phyloP scores from a whole-genome alignment of 345 rosid species.

The Sapria himalayana region DNA sequence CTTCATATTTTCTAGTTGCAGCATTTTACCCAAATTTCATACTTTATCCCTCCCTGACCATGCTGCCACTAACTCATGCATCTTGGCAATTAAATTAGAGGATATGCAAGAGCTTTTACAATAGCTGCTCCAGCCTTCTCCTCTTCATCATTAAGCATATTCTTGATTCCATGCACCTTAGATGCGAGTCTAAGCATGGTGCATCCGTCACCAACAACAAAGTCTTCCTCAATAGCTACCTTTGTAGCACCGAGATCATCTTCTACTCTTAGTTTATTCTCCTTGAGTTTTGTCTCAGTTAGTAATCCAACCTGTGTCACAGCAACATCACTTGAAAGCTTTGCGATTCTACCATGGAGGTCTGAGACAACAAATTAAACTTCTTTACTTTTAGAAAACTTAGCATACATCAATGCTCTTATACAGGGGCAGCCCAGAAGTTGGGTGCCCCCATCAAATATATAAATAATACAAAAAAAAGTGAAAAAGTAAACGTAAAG shows the following conservation, averaged over 20 bases:
- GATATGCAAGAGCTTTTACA: constrained; percentile 78
- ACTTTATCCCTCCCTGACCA: constrained; percentile 73
- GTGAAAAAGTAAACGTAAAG: too few relatives aligned
- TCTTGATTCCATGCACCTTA: constrained; percentile 58
- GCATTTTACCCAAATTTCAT: constrained; percentile 65
- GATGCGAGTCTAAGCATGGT: constrained; percentile 55
- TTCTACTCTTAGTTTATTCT: constrained; percentile 91
- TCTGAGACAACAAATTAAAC: too few relatives aligned
- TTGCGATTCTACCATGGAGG: background rate
- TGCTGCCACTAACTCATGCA: constrained; percentile 90
- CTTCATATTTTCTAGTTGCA: constrained; percentile 85
- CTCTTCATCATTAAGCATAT: constrained; percentile 56
- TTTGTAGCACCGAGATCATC: constrained; percentile 98
- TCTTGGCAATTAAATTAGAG: constrained; percentile 84
- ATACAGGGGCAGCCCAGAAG: too few relatives aligned
- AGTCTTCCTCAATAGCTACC: constrained; percentile 77
- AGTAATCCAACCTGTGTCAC: constrained; percentile 31
- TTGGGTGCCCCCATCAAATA: too few relatives aligned
- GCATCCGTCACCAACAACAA: constrained; percentile 86
- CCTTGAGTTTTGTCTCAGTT: constrained; percentile 86
- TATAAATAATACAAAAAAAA: too few relatives aligned
- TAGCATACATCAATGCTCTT: too few relatives aligned
- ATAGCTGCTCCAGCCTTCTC: constrained; percentile 96
- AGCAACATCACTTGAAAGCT: background rate
- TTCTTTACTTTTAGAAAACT: too few relatives aligned